phyloP scores from a whole-genome alignment of 371 early-diverging fungal genomes.

The Chytridium lagenaria region DNA sequence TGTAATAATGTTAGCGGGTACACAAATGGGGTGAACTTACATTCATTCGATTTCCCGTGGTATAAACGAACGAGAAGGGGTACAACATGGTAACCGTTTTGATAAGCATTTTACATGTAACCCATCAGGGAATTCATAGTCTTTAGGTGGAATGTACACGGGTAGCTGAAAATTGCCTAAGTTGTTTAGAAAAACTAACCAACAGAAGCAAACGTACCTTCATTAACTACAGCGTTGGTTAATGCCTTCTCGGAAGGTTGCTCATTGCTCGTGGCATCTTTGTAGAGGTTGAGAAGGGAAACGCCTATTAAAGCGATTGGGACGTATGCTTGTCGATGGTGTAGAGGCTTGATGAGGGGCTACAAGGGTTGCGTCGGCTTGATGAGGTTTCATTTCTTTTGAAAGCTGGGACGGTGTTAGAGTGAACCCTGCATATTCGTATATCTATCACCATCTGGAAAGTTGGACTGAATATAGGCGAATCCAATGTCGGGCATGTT shows the following conservation, averaged over 20 bases:
- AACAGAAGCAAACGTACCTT: slow-evolving; percentile 1
- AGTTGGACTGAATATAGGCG: not conserved
- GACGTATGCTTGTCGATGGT: slow-evolving; percentile 24
- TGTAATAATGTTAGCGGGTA: not conserved
- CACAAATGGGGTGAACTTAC: not conserved
- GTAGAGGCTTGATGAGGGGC: slow-evolving; percentile 27
- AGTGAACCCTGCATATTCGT: no score
- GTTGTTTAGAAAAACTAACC: no score
- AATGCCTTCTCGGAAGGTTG: not conserved
- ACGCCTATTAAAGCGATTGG: slow-evolving; percentile 21
- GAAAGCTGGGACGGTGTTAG: not conserved
- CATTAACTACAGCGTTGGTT: not conserved
- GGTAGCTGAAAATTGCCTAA: slow-evolving; percentile 15
- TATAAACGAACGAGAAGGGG: not conserved
- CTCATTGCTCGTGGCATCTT: not conserved
- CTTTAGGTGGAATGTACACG: not conserved
- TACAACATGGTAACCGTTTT: not conserved
- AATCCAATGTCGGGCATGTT: slow-evolving; percentile 9
- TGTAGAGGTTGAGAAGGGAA: slow-evolving; percentile 26
- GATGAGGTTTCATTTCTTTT: not conserved
- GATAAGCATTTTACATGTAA: not conserved
- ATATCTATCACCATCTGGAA: slow-evolving; percentile 12
- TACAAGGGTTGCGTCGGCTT: slow-evolving; percentile 20
- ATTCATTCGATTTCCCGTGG: not conserved
- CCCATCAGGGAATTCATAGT: slow-evolving; percentile 14